These are phyloP conservation scores for Lichtheimia ornata DNA, from an alignment of 371 early-diverging fungal species.

Conservation along the genomic window DNA sequence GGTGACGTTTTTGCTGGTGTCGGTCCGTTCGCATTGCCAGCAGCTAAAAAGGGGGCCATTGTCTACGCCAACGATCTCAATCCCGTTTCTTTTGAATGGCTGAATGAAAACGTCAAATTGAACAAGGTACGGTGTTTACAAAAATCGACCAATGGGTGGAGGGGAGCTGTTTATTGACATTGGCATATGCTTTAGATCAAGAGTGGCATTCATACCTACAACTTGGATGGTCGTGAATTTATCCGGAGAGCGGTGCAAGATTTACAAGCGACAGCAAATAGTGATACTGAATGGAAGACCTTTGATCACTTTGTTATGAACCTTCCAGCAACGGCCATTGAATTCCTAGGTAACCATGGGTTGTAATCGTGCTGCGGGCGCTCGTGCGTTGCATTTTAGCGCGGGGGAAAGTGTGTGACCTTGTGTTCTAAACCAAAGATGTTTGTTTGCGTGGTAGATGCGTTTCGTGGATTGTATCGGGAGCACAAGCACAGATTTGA, in stretches of 20 bases:
- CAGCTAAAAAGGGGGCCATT: slow-evolving; percentile 79
- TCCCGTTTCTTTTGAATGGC: slow-evolving; percentile 83
- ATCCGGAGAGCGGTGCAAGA: slow-evolving; percentile 71
- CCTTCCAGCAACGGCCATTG: slow-evolving; percentile 94
- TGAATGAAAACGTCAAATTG: slow-evolving; percentile 76
- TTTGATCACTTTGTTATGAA: slow-evolving; percentile 98
- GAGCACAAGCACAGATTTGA: slow-evolving; percentile 43
- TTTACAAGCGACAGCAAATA: slow-evolving; percentile 25
- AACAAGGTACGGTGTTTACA: slow-evolving; percentile 74
- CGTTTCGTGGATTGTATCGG: slow-evolving; percentile 71
- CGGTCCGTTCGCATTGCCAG: slow-evolving; percentile 98
- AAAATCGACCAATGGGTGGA: neutral
- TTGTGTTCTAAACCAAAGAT: slow-evolving; percentile 4
- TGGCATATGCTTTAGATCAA: slow-evolving; percentile 21
- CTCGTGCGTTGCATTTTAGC: neutral
- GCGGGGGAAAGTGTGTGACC: neutral
- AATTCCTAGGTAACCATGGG: slow-evolving; percentile 76
- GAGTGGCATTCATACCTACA: slow-evolving; percentile 72
- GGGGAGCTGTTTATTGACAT: neutral
- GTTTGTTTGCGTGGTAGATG: slow-evolving; percentile 38
- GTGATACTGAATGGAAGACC: slow-evolving; percentile 51
- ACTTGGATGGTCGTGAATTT: slow-evolving; percentile 93
- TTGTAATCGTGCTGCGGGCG: too few species aligned
- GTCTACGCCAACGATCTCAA: slow-evolving; percentile 99
- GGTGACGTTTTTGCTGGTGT: slow-evolving; percentile 98